Conservation (phyloP, 192 early-diverging fungal species). For the Chytriomyces confervae region DNA sequence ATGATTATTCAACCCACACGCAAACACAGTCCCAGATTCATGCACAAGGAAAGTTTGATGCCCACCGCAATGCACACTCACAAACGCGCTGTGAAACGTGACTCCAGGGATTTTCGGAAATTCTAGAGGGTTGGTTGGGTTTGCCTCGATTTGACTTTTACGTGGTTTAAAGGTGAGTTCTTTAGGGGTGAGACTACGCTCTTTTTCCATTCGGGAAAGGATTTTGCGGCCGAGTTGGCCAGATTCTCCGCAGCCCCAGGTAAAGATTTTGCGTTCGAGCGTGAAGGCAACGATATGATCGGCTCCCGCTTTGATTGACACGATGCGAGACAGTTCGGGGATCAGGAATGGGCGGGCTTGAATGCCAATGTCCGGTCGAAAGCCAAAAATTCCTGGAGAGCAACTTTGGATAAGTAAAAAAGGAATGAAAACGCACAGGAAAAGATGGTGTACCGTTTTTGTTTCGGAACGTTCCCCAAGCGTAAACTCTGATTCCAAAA, state of each 20-base stretch:
- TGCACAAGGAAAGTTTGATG: conserved; percentile 86
- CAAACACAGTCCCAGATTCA: conserved; percentile 67
- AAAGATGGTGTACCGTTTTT: conserved; percentile 62
- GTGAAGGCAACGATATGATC: conserved; percentile 86
- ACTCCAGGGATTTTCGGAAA: neutral
- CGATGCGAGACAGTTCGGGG: conserved; percentile 67
- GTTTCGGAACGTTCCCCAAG: conserved; percentile 88
- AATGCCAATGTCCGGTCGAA: conserved; percentile 66
- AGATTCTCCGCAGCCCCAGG: conserved; percentile 90
- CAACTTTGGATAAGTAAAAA: too few relatives aligned
- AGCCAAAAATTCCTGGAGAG: conserved; percentile 72
- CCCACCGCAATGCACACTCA: conserved; percentile 74
- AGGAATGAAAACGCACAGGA: too few relatives aligned
- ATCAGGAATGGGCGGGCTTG: conserved; percentile 68
- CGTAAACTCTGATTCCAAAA: conserved; percentile 63
- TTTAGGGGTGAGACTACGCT: conserved; percentile 50
- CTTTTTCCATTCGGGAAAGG: conserved; percentile 61
- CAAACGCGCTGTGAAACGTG: conserved; percentile 55
- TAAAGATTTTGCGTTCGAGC: conserved; percentile 72
- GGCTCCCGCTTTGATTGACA: conserved; percentile 79
- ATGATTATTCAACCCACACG: conserved; percentile 92
- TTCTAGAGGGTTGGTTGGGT: conserved; percentile 54
- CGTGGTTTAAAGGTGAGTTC: conserved; percentile 63
- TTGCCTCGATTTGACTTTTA: conserved; percentile 44
- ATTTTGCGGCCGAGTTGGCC: conserved; percentile 87